A percentile compares a stretch with the other conserved stretches of the same genome.
Conservation (phyloP, 805 yeast species). For the Metschnikowia bowlesiae region DNA sequence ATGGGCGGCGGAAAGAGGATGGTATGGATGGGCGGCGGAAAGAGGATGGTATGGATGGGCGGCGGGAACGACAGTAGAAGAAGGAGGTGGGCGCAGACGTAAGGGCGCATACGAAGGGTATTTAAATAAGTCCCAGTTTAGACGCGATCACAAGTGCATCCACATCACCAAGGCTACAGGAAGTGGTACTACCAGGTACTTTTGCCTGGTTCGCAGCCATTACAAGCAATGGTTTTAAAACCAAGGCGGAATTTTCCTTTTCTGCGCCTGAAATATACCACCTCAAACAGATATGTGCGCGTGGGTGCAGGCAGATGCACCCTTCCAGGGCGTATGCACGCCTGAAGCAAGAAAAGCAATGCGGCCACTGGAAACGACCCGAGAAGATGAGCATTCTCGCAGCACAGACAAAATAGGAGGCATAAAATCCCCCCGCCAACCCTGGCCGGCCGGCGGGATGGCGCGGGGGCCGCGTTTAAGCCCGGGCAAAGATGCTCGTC, state of each 20-base stretch:
- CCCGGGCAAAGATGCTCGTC: no score
- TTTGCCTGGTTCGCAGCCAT: slow-evolving; percentile 14
- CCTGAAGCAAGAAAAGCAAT: background rate
- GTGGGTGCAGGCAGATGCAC: background rate
- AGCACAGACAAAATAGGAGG: slow-evolving; percentile 1
- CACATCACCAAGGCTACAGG: slow-evolving; percentile 9
- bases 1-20: no score
- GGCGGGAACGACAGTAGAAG: no score
- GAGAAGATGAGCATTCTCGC: background rate
- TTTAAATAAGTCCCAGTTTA: slow-evolving; percentile 4
- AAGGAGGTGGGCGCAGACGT: background rate
- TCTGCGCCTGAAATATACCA: slow-evolving; percentile 5
- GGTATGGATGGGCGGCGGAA: no score
- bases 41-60: no score
- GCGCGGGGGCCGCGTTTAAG: no score
- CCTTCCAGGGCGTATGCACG: background rate
- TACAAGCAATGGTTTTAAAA: slow-evolving; percentile 3
- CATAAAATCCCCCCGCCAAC: background rate
- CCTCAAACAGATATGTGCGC: slow-evolving; percentile 3
- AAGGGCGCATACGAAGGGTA: slow-evolving; percentile 4
- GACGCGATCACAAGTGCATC: background rate
- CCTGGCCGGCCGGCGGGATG: no score
- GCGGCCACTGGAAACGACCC: slow-evolving; percentile 1
- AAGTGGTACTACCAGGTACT: slow-evolving; percentile 2
- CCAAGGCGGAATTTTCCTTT: slow-evolving; percentile 4